Evolutionary conservation across 2,329 filamentous ascomycete genomes (phyloP).

Genomic region (Cladophialophora exuberans): DNA sequence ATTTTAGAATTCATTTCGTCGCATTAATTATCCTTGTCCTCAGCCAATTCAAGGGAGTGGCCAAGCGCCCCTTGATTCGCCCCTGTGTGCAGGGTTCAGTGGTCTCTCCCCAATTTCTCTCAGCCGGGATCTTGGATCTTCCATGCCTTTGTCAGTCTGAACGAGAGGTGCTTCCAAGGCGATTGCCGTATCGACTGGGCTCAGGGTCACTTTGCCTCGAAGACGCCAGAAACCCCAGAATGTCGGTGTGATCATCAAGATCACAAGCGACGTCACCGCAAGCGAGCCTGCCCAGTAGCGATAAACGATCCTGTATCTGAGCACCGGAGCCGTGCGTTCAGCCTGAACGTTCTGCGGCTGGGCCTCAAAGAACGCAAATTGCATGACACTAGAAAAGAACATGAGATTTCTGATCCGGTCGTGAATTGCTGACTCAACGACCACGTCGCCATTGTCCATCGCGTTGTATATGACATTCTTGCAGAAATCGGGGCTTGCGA

Average conservation of each 20-base stretch:
- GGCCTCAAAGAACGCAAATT: background rate
- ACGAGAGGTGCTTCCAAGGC: background rate
- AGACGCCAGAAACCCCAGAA: conserved; percentile 14
- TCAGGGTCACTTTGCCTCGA: background rate
- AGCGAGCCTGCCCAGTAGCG: conserved; percentile 1
- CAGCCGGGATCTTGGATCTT: background rate
- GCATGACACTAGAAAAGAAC: background rate
- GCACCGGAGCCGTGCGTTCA: background rate
- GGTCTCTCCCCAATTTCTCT: background rate
- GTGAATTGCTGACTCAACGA: background rate
- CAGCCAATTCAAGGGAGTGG: too few species aligned
- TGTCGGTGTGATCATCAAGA: conserved; percentile 8
- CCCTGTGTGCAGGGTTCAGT: background rate
- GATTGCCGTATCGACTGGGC: conserved; percentile 7
- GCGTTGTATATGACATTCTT: background rate
- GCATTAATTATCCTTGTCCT: too few species aligned
- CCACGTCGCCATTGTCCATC: background rate
- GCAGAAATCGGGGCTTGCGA: background rate
- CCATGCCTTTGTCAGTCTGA: conserved; percentile 19
- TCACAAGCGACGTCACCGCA: conserved; percentile 3
- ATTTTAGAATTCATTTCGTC: too few species aligned
- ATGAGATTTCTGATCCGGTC: background rate
- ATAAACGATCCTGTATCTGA: background rate
- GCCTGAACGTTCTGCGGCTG: background rate
- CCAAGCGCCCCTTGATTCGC: background rate